Evolutionary conservation across 2,329 filamentous ascomycete genomes (phyloP).

Genomic region (Hysterium pulicare): DNA sequence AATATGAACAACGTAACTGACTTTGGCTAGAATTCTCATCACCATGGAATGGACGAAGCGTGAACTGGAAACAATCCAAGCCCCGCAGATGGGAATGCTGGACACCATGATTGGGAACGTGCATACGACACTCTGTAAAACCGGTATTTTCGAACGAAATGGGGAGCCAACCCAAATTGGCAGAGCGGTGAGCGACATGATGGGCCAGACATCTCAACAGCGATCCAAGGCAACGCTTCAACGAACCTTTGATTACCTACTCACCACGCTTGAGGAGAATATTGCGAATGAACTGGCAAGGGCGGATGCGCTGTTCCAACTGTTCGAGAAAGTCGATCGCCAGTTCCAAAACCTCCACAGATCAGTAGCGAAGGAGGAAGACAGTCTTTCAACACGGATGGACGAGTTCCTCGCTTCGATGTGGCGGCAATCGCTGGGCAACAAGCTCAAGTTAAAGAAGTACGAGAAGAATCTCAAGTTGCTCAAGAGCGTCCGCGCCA

Average conservation of each 20-base stretch:
- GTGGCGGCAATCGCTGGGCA: conserved; percentile 82
- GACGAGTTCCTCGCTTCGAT: conserved; percentile 77
- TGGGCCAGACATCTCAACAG: conserved; percentile 78
- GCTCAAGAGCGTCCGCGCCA: conserved; percentile 72
- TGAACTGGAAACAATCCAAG: conserved; percentile 60
- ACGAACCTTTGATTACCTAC: conserved; percentile 82
- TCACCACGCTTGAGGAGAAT: conserved; percentile 82
- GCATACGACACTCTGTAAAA: conserved; percentile 68
- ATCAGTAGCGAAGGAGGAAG: conserved; percentile 78
- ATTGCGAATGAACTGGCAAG: conserved; percentile 81
- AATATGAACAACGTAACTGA: conserved; percentile 19
- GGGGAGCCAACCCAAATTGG: conserved; percentile 65
- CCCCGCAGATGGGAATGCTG: conserved; percentile 52
- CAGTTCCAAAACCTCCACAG: conserved; percentile 88
- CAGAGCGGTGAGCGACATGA: conserved; percentile 64
- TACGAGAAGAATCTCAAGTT: conserved; percentile 87
- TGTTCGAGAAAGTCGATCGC: conserved; percentile 89
- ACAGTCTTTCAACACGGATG: conserved; percentile 75
- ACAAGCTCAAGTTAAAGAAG: conserved; percentile 73
- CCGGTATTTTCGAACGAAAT: conserved; percentile 42
- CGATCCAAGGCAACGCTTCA: conserved; percentile 77
- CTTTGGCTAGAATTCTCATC: conserved; percentile 66
- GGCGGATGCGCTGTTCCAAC: conserved; percentile 73
- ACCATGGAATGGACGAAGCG: conserved; percentile 96
- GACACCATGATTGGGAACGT: conserved; percentile 79